These are phyloP conservation scores for Tuber melanosporum DNA, from an alignment of 495 filamentous ascomycete genomes.

Conservation along the genomic window DNA sequence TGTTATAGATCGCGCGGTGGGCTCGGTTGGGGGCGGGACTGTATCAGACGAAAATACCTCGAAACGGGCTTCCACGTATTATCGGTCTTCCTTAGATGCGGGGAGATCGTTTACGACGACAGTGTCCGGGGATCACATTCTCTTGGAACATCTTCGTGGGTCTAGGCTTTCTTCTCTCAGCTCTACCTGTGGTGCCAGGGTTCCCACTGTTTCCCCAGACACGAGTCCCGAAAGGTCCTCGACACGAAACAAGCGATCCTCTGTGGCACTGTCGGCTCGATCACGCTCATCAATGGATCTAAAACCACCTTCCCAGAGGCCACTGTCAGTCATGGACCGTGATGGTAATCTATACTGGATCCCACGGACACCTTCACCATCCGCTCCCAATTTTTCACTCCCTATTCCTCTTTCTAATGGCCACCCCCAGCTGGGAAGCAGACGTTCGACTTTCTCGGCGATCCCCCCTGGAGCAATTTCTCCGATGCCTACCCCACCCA, in stretches of 20 bases:
- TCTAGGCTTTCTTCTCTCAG: constrained; percentile 37
- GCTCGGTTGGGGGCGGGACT: constrained; percentile 26
- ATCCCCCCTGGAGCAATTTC: constrained; percentile 25
- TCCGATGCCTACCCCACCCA: constrained; percentile 13
- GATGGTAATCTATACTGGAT: constrained; percentile 40
- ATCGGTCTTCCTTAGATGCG: constrained; percentile 34
- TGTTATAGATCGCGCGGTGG: constrained; percentile 26
- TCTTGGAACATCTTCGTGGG: constrained; percentile 34
- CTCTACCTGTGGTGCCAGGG: constrained; percentile 30
- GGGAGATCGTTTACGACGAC: constrained; percentile 38
- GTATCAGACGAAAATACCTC: constrained; percentile 36
- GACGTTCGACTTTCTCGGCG: constrained; percentile 13
- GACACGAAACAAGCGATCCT: constrained; percentile 30
- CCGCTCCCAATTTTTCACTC: constrained; percentile 34
- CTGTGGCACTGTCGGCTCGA: constrained; percentile 25
- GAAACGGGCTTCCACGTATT: constrained; percentile 38
- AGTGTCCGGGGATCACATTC: constrained; percentile 34
- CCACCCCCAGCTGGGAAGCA: constrained; percentile 19
- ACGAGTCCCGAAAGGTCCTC: constrained; percentile 40
- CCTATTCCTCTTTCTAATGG: constrained; percentile 19
- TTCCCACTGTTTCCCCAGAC: constrained; percentile 34
- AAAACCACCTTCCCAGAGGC: constrained; percentile 25
- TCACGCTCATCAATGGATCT: constrained; percentile 41
- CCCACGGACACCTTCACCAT: constrained; percentile 33
- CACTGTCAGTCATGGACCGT: constrained; percentile 33